Conservation (phyloP, 352 stramenopile species). For the Saprolegnia diclina region DNA sequence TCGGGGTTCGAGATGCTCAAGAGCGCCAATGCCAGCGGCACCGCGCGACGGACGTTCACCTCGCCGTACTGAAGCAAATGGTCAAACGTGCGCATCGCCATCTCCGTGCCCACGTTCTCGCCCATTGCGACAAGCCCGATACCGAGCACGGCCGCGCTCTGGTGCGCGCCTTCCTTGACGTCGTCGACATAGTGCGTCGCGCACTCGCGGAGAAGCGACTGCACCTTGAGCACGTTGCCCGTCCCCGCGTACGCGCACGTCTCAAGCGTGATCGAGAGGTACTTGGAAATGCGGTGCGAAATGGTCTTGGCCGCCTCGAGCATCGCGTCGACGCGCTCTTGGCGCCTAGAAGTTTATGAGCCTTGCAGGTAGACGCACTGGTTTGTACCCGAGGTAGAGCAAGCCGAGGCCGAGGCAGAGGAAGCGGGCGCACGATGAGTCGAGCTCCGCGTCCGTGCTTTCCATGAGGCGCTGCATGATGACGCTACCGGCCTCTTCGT, state of each 20-base stretch:
- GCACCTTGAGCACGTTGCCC: conserved; percentile 98
- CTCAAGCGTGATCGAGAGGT: conserved; percentile 94
- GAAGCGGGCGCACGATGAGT: conserved; percentile 94
- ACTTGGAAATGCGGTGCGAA: conserved; percentile 97
- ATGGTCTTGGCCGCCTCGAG: conserved; percentile 98
- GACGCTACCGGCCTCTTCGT: conserved; percentile 95
- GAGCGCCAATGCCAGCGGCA: conserved; percentile 95
- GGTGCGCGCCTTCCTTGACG: conserved; percentile 65
- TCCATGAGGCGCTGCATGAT: conserved; percentile 98
- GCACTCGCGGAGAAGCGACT: conserved; percentile 97
- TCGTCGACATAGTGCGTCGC: conserved; percentile 94
- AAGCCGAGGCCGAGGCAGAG: conserved; percentile 96
- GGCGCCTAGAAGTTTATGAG: conserved; percentile 38
- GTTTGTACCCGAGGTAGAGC: conserved; percentile 93
- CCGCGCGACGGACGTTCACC: conserved; percentile 93
- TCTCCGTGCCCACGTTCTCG: conserved; percentile 96
- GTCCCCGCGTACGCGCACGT: conserved; percentile 98
- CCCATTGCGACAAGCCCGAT: conserved; percentile 98
- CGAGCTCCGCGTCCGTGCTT: conserved; percentile 94
- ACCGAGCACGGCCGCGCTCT: conserved; percentile 95
- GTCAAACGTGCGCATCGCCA: conserved; percentile 98
- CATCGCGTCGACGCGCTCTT: conserved; percentile 97
- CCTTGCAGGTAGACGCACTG: not conserved
- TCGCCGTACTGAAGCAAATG: conserved; percentile 99
- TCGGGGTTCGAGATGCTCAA: conserved; percentile 97